Conservation (phyloP, 2,329 filamentous ascomycete species). For the Colletotrichum truncatum region DNA sequence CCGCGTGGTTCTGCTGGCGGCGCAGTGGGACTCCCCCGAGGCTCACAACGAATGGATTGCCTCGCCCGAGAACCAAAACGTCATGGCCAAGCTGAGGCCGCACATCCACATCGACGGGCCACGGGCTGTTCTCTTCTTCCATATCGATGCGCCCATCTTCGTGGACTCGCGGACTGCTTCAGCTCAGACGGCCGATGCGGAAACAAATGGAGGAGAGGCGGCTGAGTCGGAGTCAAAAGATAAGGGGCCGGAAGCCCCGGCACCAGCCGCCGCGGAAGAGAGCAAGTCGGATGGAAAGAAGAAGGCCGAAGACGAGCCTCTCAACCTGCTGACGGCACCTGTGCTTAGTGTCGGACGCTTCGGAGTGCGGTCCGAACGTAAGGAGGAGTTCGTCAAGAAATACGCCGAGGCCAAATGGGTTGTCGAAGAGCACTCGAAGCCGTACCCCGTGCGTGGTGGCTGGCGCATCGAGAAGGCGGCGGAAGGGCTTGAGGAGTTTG, state of each 20-base stretch:
- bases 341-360: constrained; percentile 49
- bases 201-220: neutral
- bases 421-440: constrained; percentile 40
- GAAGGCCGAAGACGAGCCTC: constrained; percentile 19
- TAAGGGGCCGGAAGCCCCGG: constrained; percentile 12
- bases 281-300: constrained; percentile 16
- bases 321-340: constrained; percentile 30
- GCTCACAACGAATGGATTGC: constrained; percentile 54
- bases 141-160: constrained; percentile 47
- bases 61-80: constrained; percentile 48
- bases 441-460: constrained; percentile 45
- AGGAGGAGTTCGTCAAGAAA: constrained; percentile 41
- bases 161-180: constrained; percentile 2
- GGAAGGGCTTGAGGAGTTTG: constrained; percentile 45
- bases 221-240: neutral
- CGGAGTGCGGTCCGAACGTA: constrained; percentile 41
- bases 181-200: constrained; percentile 16
- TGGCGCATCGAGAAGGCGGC: constrained; percentile 52
- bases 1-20: constrained; percentile 50
- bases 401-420: constrained; percentile 44
- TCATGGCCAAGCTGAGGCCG: constrained; percentile 42
- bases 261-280: neutral
- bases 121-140: constrained; percentile 47
- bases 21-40: constrained; percentile 53
- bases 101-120: constrained; percentile 44